Evolutionary conservation across 2,329 filamentous ascomycete species (phyloP).

Genomic region (Acrocalymma vagum): DNA sequence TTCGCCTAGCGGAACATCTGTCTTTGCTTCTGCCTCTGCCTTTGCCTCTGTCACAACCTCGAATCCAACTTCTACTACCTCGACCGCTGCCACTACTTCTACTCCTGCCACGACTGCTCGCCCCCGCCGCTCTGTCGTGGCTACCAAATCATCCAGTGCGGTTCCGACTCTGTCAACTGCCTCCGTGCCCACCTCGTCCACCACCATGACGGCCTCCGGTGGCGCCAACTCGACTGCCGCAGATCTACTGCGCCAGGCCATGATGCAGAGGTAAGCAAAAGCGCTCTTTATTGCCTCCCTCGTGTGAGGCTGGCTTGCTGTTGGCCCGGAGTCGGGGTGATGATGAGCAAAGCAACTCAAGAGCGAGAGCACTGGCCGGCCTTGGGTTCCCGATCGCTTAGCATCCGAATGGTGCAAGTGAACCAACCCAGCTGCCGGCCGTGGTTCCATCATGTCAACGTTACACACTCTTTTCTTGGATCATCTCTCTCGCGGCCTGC

Average conservation of each 20-base stretch:
- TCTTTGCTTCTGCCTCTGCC: no score
- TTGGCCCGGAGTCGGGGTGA: constrained; percentile 4
- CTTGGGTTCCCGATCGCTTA: constrained; percentile 26
- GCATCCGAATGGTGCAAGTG: constrained; percentile 18
- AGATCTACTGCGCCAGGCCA: constrained; percentile 66
- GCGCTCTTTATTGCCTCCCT: background rate
- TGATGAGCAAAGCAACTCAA: constrained; percentile 7
- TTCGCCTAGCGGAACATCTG: no score
- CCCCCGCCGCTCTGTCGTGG: constrained; percentile 37
- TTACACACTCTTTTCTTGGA: constrained; percentile 41
- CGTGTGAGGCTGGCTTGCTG: background rate
- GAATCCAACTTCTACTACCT: constrained; percentile 17
- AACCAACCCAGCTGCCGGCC: constrained; percentile 19
- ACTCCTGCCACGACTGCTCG: constrained; percentile 27
- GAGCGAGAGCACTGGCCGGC: constrained; percentile 7
- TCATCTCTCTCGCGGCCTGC: constrained; percentile 24
- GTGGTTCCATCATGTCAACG: constrained; percentile 28
- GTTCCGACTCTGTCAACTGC: constrained; percentile 54
- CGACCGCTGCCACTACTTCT: constrained; percentile 15
- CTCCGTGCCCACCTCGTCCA: constrained; percentile 38
- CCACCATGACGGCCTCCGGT: constrained; percentile 42
- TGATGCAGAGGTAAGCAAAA: constrained; percentile 66
- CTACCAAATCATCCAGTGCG: constrained; percentile 52
- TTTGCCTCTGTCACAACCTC: no score
- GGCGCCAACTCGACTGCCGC: constrained; percentile 61